phyloP scores from a whole-genome alignment of 2,329 filamentous ascomycete genomes.

The Emergomyces orientalis region DNA sequence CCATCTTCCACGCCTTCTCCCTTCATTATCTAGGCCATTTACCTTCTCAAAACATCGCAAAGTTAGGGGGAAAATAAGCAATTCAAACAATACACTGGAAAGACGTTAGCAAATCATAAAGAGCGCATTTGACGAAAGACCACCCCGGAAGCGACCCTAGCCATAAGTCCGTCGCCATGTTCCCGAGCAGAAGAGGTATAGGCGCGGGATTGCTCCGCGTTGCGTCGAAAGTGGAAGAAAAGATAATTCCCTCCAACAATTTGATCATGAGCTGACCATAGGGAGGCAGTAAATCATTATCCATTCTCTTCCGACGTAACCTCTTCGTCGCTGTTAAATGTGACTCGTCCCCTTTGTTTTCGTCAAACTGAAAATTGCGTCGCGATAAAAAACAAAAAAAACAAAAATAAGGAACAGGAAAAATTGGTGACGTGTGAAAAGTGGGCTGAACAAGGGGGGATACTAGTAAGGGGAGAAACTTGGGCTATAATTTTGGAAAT shows the following conservation, averaged over 20 bases:
- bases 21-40: not conserved
- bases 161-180: slow-evolving; percentile 35
- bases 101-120: slow-evolving; percentile 12
- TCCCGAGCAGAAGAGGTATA: slow-evolving; percentile 17
- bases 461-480: slow-evolving; percentile 11
- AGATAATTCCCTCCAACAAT: not conserved
- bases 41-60: not conserved
- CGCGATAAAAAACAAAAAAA: slow-evolving; percentile 13
- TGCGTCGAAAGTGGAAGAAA: slow-evolving; percentile 18
- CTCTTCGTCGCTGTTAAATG: not conserved
- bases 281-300: slow-evolving; percentile 19
- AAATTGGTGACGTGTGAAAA: slow-evolving; percentile 7
- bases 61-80: not conserved
- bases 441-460: slow-evolving; percentile 10
- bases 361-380: slow-evolving; percentile 19
- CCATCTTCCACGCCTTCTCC: not conserved
- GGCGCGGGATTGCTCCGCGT: slow-evolving; percentile 16
- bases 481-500: slow-evolving; percentile 13
- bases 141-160: slow-evolving; percentile 41
- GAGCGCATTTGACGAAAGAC: slow-evolving; percentile 33
- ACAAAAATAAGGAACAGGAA: slow-evolving; percentile 9
- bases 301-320: slow-evolving; percentile 4
- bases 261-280: slow-evolving; percentile 8
- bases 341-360: slow-evolving; percentile 5
- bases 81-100: not conserved